Percentiles rank a stretch among this genome's conserved stretches.
These are phyloP conservation scores for Dillenia turbinata DNA, from an alignment of 164 flowering plant species.

Conservation along the genomic window DNA sequence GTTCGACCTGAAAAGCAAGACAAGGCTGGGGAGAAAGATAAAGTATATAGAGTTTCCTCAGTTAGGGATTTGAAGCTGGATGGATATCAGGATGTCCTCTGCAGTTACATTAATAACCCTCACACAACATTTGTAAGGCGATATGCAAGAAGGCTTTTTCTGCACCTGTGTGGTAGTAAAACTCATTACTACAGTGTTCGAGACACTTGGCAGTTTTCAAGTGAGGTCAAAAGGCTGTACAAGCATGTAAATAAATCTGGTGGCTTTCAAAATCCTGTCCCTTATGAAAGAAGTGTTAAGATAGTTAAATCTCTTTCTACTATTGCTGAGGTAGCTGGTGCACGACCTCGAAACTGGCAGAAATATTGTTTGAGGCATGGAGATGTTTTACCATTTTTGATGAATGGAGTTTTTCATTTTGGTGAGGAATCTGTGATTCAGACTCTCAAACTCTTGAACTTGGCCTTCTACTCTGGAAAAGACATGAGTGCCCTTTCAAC, in stretches of 20 bases:
- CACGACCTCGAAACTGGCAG: constrained; percentile 99
- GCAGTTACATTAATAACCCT: constrained; percentile 91
- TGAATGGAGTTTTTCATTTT: constrained; percentile 75
- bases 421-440: constrained; percentile 90
- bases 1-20: constrained; percentile 97
- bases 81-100: constrained; percentile 96
- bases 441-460: constrained; percentile 73
- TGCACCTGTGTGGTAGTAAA: constrained; percentile 97
- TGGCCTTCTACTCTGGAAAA: constrained; percentile 85
- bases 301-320: constrained; percentile 83
- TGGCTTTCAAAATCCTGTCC: constrained; percentile 67
- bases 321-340: constrained; percentile 87
- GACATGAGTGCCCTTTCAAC: constrained; percentile 49
- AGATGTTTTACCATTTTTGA: constrained; percentile 69
- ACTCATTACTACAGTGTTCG: constrained; percentile 91
- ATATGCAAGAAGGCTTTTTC: constrained; percentile 95
- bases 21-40: constrained; percentile 84
- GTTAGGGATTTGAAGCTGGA: constrained; percentile 94
- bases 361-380: constrained; percentile 87
- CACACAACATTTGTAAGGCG: constrained; percentile 82
- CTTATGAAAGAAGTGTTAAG: constrained; percentile 94
- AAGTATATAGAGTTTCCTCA: constrained; percentile 43
- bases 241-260: constrained; percentile 83
- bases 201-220: constrained; percentile 97
- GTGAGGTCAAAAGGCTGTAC: constrained; percentile 76